A percentile compares a stretch with the other conserved stretches of the same genome.
phyloP scores from a whole-genome alignment of 352 stramenopile genomes.

The Halophytophthora polymorphica region DNA sequence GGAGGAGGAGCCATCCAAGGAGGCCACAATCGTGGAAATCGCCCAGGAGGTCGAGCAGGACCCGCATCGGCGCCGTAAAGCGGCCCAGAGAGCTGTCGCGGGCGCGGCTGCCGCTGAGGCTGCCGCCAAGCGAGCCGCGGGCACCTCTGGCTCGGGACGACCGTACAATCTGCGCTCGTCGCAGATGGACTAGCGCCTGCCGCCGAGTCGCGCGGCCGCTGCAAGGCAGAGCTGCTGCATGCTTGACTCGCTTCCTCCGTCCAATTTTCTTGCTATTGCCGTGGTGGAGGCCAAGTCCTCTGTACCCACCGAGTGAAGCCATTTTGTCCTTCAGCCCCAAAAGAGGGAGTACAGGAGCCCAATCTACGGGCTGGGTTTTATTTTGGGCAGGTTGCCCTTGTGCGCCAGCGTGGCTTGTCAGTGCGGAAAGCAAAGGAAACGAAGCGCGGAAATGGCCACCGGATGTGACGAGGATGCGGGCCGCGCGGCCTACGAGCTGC shows the following conservation, averaged over 20 bases:
- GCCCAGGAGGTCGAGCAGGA: constrained; percentile 18
- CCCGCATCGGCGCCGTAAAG: constrained; percentile 41
- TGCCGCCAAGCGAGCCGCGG: constrained; percentile 30
- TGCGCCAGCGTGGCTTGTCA: no score
- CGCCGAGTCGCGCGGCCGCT: no score
- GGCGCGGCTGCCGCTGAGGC: constrained; percentile 59
- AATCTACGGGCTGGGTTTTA: constrained; percentile 4
- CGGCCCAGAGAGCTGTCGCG: constrained; percentile 53
- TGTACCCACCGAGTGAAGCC: neutral
- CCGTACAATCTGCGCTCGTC: constrained; percentile 44
- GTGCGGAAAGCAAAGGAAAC: neutral
- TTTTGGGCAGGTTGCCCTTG: neutral
- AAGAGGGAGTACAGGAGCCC: neutral
- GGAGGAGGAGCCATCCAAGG: constrained; percentile 10
- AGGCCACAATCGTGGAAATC: constrained; percentile 21
- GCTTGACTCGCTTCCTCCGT: no score
- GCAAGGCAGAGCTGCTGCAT: no score
- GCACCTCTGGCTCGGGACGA: constrained; percentile 13
- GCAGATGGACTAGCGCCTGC: constrained; percentile 7
- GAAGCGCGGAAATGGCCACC: neutral
- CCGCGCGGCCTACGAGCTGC: constrained; percentile 26
- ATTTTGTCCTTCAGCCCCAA: no score
- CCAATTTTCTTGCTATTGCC: no score
- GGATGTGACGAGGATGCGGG: constrained; percentile 7
- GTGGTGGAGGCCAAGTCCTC: no score